Conservation (phyloP, 2,329 filamentous ascomycete species). For the Byssochlamys sp. region DNA sequence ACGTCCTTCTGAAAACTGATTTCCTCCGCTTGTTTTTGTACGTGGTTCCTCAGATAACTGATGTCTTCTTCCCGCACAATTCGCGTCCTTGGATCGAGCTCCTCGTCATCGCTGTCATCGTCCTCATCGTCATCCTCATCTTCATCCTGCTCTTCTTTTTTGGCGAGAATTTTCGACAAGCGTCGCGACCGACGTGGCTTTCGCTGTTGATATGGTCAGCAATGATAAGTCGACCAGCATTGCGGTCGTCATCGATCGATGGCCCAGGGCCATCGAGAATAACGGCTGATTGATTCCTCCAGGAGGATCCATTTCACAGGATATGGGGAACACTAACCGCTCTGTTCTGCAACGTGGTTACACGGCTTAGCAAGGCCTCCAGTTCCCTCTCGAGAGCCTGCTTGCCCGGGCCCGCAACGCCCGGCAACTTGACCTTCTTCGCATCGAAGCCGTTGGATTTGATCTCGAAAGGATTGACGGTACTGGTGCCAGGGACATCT, state of each 20-base stretch:
- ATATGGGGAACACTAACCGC: conserved; percentile 40
- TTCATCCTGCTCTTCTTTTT: conserved; percentile 15
- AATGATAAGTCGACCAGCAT: conserved; percentile 1
- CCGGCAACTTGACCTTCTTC: conserved; percentile 61
- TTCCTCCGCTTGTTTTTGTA: conserved; percentile 86
- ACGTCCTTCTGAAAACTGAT: conserved; percentile 80
- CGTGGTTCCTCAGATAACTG: conserved; percentile 75
- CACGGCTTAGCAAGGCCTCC: conserved; percentile 62
- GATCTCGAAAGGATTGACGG: conserved; percentile 26
- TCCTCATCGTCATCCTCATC: conserved; percentile 23
- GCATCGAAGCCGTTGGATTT: conserved; percentile 41
- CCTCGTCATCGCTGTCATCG: conserved; percentile 42
- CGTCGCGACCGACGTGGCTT: conserved; percentile 28
- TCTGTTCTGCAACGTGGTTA: conserved; percentile 74
- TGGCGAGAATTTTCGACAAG: conserved; percentile 17
- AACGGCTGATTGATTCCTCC: background rate
- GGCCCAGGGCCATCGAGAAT: conserved; percentile 21
- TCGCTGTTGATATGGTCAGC: conserved; percentile 31
- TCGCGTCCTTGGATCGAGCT: conserved; percentile 36
- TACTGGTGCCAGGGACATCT: conserved; percentile 26
- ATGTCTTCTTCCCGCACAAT: conserved; percentile 68
- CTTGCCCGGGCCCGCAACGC: conserved; percentile 66
- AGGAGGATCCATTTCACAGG: no score
- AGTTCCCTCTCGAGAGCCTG: conserved; percentile 72
- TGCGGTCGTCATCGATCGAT: background rate